Base-by-base conservation (phyloP, 768 basidiomycete genomes). In the Suillus bovinus region DNA sequence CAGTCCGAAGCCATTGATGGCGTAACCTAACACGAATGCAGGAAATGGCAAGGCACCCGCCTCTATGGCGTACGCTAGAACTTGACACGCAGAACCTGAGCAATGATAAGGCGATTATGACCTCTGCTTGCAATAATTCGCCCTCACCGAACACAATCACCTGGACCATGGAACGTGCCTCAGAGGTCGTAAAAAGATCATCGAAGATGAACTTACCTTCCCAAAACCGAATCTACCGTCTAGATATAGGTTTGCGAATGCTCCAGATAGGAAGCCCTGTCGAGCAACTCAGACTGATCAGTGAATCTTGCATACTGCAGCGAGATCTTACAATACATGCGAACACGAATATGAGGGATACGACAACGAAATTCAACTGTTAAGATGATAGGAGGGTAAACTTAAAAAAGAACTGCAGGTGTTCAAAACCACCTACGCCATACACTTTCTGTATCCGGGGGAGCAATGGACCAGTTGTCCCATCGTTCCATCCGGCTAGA, bases 401-500 rank as follows among this genome's bases (percentile, higher is more conserved):
- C 8, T 20, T 39, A 8, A 27, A 22, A 29, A 9, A 38, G 16
- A 4, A 39, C 16, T 27, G 56, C 0, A 20, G 34, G 44, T 14
- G 13, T 33, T 31, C 22, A 5, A 36, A 17, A 38, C 5, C 8
- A 55, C 74, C 22, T 66, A 82, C 83, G 67, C 78, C 76, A 69
- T 83, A 84, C 70, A 83, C 81, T 8, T 73, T 72, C 70, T 90
- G 90, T 54, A 94, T 86, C 11, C 85, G 80, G 1, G 90, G 91
- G 5, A 94, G 73, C 22, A 94, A 74, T 1, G 92, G 90, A 2
- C 92, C 92, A 16, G 84, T 84, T 0, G 86, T 82, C 14, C 86
- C 87, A 71, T 92, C 91, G 67, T 88, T 91, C 90, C 90, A 93
- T 17, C 92, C 92, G 16, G 81, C 81, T 5, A 90, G 73, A 62